Base-by-base conservation (phyloP, 2,329 filamentous ascomycete genomes). In the Ustulina deusta region DNA sequence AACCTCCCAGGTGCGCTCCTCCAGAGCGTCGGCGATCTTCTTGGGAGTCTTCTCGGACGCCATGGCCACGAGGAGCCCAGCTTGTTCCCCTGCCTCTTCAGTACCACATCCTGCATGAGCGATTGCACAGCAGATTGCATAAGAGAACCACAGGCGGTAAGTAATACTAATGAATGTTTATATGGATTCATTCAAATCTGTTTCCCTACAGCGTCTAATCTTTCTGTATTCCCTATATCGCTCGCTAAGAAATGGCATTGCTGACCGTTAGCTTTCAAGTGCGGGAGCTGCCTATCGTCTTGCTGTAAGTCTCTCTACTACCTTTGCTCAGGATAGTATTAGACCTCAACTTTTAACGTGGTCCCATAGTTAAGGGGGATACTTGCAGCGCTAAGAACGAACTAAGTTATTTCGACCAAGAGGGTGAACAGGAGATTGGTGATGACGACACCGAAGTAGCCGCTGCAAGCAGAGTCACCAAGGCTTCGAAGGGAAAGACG, bases 101-200 rank as follows among this genome's bases (percentile, higher is more conserved):
- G 67, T 15, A 22, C 66, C 40, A 36, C 42, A 17, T 44, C 61
- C n/a, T 75, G 72, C 56, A 60, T 72, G 36, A 55, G 57, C 22
- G 29, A 62, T 27, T 75, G 73, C 61, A 54, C 63, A 3, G 27
- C 38, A 1, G 13, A 65, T 2, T 76, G 74, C 56, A 44, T 49
- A 3, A 63, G 25, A 36, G 58, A 56, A 0, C 29, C 38, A 3
- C 29, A 64, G 9, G 54, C 59, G 13, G 66, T 69, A 46, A 69
- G 57, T 65, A 49, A 61, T 72, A 73, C 68, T 55, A 63, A 71
- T 67, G 57, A 20, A 52, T 51, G 48, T 34, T 51, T 17, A 5
- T 20, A 6, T 22, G 6, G 11, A 17, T 2, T 13, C 36, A 40
- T 17, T 17, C 22, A 51, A 17, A 44, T 36, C 34, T 32, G 38